These are phyloP conservation scores for Trichophyton rubrum DNA, from an alignment of 2,329 filamentous ascomycete genomes.

Conservation along the genomic window DNA sequence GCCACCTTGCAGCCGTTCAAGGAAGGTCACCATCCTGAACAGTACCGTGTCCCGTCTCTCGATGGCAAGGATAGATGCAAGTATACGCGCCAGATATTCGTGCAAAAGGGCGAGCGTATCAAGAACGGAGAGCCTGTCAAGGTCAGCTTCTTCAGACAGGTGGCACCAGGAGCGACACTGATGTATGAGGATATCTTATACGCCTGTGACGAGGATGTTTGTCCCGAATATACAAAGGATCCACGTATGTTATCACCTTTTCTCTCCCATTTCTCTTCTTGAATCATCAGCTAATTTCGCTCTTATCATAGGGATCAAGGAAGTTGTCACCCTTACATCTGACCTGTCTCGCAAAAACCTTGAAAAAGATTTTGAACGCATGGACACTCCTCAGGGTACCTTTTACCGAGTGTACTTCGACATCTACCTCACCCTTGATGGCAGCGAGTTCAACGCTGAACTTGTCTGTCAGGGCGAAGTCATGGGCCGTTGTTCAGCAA, in stretches of 20 bases:
- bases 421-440: slow-evolving; percentile 83
- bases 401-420: slow-evolving; percentile 69
- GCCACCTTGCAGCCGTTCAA: slow-evolving; percentile 97
- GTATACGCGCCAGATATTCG: slow-evolving; percentile 95
- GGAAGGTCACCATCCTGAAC: slow-evolving; percentile 94
- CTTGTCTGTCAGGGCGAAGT: slow-evolving; percentile 98
- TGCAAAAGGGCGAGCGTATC: slow-evolving; percentile 95
- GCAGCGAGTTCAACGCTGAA: slow-evolving; percentile 95
- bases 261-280: not conserved
- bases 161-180: slow-evolving; percentile 87
- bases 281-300: not conserved
- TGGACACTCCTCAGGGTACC: slow-evolving; percentile 95
- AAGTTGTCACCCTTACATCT: slow-evolving; percentile 93
- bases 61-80: slow-evolving; percentile 98
- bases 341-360: slow-evolving; percentile 96
- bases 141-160: slow-evolving; percentile 96
- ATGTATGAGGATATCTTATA: slow-evolving; percentile 99
- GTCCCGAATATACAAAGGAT: slow-evolving; percentile 98
- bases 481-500: slow-evolving; percentile 89
- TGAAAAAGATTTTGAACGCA: slow-evolving; percentile 97
- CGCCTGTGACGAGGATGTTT: slow-evolving; percentile 94
- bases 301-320: slow-evolving; percentile 69
- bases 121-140: slow-evolving; percentile 99
- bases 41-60: slow-evolving; percentile 89
- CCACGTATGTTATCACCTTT: slow-evolving; percentile 59